phyloP scores from a whole-genome alignment of 2,329 filamentous ascomycete species.

The Cladophialophora chaetospira region DNA sequence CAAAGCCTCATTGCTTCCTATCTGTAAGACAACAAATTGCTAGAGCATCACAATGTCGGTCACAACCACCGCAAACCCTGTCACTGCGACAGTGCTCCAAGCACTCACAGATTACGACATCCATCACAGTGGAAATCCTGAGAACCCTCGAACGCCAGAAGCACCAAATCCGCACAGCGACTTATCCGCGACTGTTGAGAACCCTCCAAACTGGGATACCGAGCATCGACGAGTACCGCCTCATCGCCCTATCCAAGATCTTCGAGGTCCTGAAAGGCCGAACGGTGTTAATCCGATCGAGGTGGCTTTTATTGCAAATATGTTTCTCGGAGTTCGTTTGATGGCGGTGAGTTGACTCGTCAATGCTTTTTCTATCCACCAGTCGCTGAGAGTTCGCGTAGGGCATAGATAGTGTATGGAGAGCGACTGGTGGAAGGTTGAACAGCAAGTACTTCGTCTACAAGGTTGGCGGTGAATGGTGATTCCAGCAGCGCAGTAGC shows the following conservation, averaged over 20 bases:
- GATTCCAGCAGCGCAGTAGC: not conserved
- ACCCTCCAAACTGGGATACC: conserved; percentile 49
- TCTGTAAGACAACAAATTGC: too few relatives aligned
- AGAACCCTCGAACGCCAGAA: not conserved
- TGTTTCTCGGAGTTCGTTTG: conserved; percentile 4
- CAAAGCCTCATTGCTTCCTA: too few relatives aligned
- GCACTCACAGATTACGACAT: conserved; percentile 25
- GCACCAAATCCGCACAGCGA: not conserved
- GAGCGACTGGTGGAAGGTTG: conserved; percentile 1
- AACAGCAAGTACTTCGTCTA: not conserved
- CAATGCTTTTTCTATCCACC: not conserved
- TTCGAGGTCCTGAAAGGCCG: not conserved
- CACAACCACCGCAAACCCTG: conserved; percentile 19
- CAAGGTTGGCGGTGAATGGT: not conserved
- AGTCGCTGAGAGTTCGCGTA: not conserved
- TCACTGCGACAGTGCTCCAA: conserved; percentile 10
- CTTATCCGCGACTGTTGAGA: conserved; percentile 23
- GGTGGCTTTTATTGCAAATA: conserved; percentile 2
- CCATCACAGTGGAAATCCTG: conserved; percentile 19
- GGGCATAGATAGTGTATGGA: not conserved
- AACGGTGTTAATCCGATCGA: conserved; percentile 9
- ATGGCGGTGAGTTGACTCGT: not conserved
- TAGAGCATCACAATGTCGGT: conserved; percentile 4
- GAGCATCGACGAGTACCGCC: conserved; percentile 52
- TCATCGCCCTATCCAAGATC: conserved; percentile 43